phyloP scores from a whole-genome alignment of 306 rosid genomes.

The Prunus mongolica region DNA sequence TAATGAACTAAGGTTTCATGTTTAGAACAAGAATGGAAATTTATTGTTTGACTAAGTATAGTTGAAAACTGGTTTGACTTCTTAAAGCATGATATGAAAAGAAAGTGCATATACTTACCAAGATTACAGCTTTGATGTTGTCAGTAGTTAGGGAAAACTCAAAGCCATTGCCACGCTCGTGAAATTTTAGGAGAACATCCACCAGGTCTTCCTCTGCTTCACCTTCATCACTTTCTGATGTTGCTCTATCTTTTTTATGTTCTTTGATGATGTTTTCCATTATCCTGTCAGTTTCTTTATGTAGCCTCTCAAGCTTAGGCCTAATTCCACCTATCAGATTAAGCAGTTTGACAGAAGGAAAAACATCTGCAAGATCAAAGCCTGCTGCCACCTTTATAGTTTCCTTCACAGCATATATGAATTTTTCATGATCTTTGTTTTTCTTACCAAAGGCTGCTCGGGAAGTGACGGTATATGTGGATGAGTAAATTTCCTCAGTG shows the following conservation, averaged over 20 bases:
- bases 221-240: background rate
- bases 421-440: slow-evolving; percentile 19
- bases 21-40: background rate
- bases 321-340: slow-evolving; percentile 14
- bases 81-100: background rate
- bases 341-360: slow-evolving; percentile 30
- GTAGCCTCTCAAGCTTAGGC: slow-evolving; percentile 25
- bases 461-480: slow-evolving; percentile 11
- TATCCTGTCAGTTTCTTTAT: slow-evolving; percentile 11
- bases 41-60: background rate
- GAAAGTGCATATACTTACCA: slow-evolving; percentile 10
- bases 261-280: slow-evolving; percentile 33
- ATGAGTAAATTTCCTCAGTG: slow-evolving; percentile 3
- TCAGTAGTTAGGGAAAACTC: slow-evolving; percentile 6
- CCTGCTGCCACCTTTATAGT: slow-evolving; percentile 7
- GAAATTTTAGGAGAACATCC: slow-evolving; percentile 19
- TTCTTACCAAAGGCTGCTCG: slow-evolving; percentile 32
- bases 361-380: slow-evolving; percentile 32
- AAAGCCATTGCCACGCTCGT: background rate
- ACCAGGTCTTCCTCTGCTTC: slow-evolving; percentile 23
- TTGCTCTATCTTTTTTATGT: background rate
- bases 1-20: background rate
- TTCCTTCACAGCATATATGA: slow-evolving; percentile 8
- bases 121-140: slow-evolving; percentile 27
- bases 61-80: background rate